These are phyloP conservation scores for Monosporascus sp. DNA, from an alignment of 2,329 filamentous ascomycete species.

Conservation along the genomic window DNA sequence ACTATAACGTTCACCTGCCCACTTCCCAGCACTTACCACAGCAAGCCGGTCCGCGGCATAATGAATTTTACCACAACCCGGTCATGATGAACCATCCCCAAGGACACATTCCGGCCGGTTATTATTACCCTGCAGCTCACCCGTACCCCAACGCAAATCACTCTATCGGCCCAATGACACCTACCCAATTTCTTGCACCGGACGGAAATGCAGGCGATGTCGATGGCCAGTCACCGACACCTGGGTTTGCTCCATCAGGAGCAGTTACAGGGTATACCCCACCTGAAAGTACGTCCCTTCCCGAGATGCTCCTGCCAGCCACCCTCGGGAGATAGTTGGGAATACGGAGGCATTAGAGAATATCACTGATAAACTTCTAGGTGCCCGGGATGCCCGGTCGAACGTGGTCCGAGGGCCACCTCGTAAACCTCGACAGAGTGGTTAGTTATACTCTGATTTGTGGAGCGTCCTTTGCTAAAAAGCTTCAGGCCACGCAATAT, in stretches of 20 bases:
- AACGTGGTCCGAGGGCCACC: constrained; percentile 48
- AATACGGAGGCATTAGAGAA: background rate
- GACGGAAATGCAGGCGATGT: constrained; percentile 21
- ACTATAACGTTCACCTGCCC: constrained; percentile 36
- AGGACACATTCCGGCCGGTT: constrained; percentile 28
- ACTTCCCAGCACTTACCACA: constrained; percentile 29
- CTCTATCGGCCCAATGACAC: constrained; percentile 26
- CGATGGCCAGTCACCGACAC: constrained; percentile 13
- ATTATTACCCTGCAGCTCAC: constrained; percentile 39
- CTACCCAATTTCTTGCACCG: constrained; percentile 28
- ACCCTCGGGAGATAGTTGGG: background rate
- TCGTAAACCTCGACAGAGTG: constrained; percentile 55
- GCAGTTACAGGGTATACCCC: constrained; percentile 6
- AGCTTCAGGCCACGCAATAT: constrained; percentile 71
- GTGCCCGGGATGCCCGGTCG: constrained; percentile 27
- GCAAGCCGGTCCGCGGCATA: constrained; percentile 29
- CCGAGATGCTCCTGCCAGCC: background rate
- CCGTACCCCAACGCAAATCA: constrained; percentile 32
- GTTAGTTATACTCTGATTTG: constrained; percentile 34
- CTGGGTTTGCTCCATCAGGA: constrained; percentile 14
- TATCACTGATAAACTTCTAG: constrained; percentile 15
- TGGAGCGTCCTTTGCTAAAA: constrained; percentile 10
- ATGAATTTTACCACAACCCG: constrained; percentile 38
- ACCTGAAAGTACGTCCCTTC: constrained; percentile 22
- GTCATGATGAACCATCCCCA: constrained; percentile 38